Base-by-base conservation (phyloP, 805 yeast species). In the Saccharomyces eubayanus region DNA sequence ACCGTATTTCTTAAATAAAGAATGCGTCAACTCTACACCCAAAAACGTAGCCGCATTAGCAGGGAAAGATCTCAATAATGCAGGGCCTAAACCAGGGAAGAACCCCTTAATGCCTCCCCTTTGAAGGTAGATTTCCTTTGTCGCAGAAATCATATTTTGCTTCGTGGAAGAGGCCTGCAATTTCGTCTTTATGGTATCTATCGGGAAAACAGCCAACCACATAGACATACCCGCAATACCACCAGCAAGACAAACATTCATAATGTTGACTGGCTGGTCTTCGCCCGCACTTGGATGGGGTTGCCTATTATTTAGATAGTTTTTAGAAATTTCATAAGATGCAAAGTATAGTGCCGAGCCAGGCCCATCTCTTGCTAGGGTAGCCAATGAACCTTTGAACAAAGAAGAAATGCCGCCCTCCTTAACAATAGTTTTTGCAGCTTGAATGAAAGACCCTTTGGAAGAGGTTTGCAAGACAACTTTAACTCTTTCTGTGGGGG, bases 31-130 rank as follows among this genome's bases (percentile, higher is more conserved):
- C 70, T 92, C 99, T 30, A 92, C 98, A 48, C 98, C 99, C 36
- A 89, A 79, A 74, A 92, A 92, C 2, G 98, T 91, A 8, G 99
- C 98, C n/a, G 99, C 99, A 71, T 94, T 92, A 24, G 98, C 98
- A 2, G 98, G 98, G 85, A 94, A 92, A 45, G 96, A 85, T 71
- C 99, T 81, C 28, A 89, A 81, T 65, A 92, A 74, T 2, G 98
- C 98, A 5, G 99, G 97, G 0, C 97, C 97, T 27, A 92, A 77
- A 54, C 99, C 99, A 2, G 98, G 98, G 88, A 91, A 92, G 73
- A 92, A 92, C 0, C 95, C 96, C 67, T 83, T 86, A 59, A 89
- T 59, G 28, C 97, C 97, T 24, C 91, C 92, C 57, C 80, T 80
- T 6, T 56, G 56, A 4, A 73, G 68, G 68, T 90, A 89, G 50